Evolutionary conservation across 2,329 filamentous ascomycete species (phyloP).

Genomic region (Xylariaceae sp.): DNA sequence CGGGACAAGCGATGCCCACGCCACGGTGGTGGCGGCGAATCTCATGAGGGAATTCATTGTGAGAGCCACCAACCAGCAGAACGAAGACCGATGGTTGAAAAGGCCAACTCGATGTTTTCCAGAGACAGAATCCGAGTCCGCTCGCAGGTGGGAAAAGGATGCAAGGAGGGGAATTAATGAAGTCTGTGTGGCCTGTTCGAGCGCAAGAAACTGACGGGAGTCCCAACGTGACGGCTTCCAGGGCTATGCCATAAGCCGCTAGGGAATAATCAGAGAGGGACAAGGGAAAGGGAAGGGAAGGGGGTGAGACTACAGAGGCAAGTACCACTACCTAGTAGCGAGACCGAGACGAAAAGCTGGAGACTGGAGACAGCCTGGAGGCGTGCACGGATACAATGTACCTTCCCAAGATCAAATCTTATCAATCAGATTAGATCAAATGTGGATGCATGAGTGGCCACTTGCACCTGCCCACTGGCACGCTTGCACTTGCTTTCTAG

Average conservation of each 20-base stretch:
- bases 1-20: constrained; percentile 18
- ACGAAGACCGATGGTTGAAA: neutral
- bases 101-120: neutral
- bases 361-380: neutral
- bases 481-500: neutral
- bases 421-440: constrained; percentile 22
- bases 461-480: too few relatives aligned
- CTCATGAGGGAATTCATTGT: constrained; percentile 18
- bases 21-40: constrained; percentile 12
- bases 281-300: neutral
- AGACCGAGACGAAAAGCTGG: neutral
- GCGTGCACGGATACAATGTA: neutral
- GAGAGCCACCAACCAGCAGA: constrained; percentile 8
- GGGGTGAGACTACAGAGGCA: too few relatives aligned
- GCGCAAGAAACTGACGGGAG: neutral
- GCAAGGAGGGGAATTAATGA: neutral
- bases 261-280: neutral
- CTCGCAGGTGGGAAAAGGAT: neutral
- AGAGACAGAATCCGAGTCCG: neutral
- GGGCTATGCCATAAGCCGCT: neutral
- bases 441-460: neutral
- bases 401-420: constrained; percentile 13
- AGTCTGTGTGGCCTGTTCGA: neutral
- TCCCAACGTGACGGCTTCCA: neutral
- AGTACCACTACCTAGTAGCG: neutral